Evolutionary conservation across 257 asterid species (phyloP), one percentile per base, ranked within the genome.

Genomic region (Asclepias syriaca): DNA sequence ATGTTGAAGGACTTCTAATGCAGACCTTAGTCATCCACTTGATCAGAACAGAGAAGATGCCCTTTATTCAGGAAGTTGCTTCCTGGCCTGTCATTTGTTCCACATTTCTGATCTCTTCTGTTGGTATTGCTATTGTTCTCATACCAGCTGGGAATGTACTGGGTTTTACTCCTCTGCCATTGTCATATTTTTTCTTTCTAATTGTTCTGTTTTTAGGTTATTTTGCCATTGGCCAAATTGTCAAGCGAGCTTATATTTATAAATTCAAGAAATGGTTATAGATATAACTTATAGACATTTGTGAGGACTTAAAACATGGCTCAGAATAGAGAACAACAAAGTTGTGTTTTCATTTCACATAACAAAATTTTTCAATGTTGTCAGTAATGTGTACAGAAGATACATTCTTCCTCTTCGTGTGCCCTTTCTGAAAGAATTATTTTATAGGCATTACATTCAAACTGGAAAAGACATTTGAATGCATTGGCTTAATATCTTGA

Each of bases 1-100:
- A 66, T 67, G 27, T 72, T 8, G 77, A 77, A 61, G 81, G 81
- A 65, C 70, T 77, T 59, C 65, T 77, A 24, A 77, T 77, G 81
- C 81, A 77, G 61, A 72, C 70, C 46, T 51, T 77, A 18, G 68
- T 77, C 58, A 71, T 77, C 72, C 77, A 77, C 77, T 50, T 71
- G 70, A 71, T 77, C 53, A 68, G 76, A 10, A 45, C 77, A 7
- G 80, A 77, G 37, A 71, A 77, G 24, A 46, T 77, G 8, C 77
- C 80, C 46, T 77, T 77, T 22, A 22, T 77, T 24, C 69, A 72
- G 37, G 81, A 66, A 27, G 74, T 72, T 48, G 81, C 81, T 24
- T 66, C 81, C 12, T 72, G 77, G 81, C 81, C 74, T 5, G 77
- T 77, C 8, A 67, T 43, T 21, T 68, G 72, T 72, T 71, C 81